Evolutionary conservation across 2,329 filamentous ascomycete genomes (phyloP).

Genomic region (Dryadomyces quercivorus): DNA sequence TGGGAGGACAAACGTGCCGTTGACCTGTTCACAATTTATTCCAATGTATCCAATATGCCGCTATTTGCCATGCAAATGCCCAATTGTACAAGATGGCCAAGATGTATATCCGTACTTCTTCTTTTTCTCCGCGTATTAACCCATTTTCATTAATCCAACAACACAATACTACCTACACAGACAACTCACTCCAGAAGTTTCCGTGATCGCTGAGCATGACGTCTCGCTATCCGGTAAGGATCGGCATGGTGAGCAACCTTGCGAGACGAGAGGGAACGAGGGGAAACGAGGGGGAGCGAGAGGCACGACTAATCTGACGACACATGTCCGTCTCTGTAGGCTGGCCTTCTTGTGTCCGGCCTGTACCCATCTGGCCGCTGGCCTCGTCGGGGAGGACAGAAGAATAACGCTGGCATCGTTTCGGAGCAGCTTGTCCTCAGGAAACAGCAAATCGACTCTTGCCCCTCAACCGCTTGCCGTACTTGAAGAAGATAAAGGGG

Average conservation of each 20-base stretch:
- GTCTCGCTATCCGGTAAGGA: background rate
- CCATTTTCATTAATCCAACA: too few species aligned
- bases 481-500: constrained; percentile 50
- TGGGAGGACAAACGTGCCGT: background rate
- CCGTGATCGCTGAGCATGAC: background rate
- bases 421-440: background rate
- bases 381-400: too few species aligned
- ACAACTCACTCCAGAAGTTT: background rate
- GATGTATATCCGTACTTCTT: background rate
- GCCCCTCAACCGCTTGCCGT: constrained; percentile 43
- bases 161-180: background rate
- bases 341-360: background rate
- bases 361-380: too few species aligned
- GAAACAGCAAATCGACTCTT: constrained; percentile 39
- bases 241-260: background rate
- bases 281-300: too few species aligned
- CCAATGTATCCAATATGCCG: background rate
- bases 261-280: background rate
- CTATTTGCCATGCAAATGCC: background rate
- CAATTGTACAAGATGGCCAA: background rate
- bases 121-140: too few species aligned
- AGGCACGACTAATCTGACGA: background rate
- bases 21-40: background rate
- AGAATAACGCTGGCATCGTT: too few species aligned
- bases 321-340: background rate